Base-by-base conservation (phyloP, 768 basidiomycete genomes). In the Phaffia australis region DNA sequence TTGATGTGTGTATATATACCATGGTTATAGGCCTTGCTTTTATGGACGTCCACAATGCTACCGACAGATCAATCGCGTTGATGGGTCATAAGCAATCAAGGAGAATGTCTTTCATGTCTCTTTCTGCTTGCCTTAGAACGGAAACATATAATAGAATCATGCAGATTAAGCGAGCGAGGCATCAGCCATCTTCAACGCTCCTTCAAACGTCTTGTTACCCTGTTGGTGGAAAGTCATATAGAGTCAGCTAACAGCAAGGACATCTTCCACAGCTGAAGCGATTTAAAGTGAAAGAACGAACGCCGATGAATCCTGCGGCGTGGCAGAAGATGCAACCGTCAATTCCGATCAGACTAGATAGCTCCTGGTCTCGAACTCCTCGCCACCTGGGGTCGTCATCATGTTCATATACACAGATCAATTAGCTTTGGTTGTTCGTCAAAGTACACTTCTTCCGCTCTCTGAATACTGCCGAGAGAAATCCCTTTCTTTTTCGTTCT, bases 221-320 rank as follows among this genome's bases (percentile, higher is more conserved):
- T 90, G 70, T 23, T 16, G 25, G 30, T n/a, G 25, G 57, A 25
- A 58, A 47, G n/a, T 35, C 47, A 35, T n/a, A 9, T 1, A 30
- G 16, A 9, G 25, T 42, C 23, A 69, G 55, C 59, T 32, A 23
- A 62, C 63, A 63, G 65, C 56, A 7, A 60, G 35, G 32, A 32
- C 61, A 56, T 15, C 64, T 50, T n/a, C 14, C 51, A 32, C 8
- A 54, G 51, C 21, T 18, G 66, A 63, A 23, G 59, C 65, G 42
- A 21, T 63, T 5, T 25, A 63, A 29, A 73, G 74, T 58, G 15
- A n/a, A 30, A 35, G 5, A 35, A 68, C 42, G n/a, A 14, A 63
- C 92, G 72, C 95, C 95, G 73, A 92, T 98, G 76, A 99, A 99
- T 9, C 95, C 95, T 66, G 87, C 87, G 0, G 93, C 90, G 77